These are phyloP conservation scores for Talaromyces piceae DNA, from an alignment of 2,329 filamentous ascomycete genomes.

Conservation along the genomic window DNA sequence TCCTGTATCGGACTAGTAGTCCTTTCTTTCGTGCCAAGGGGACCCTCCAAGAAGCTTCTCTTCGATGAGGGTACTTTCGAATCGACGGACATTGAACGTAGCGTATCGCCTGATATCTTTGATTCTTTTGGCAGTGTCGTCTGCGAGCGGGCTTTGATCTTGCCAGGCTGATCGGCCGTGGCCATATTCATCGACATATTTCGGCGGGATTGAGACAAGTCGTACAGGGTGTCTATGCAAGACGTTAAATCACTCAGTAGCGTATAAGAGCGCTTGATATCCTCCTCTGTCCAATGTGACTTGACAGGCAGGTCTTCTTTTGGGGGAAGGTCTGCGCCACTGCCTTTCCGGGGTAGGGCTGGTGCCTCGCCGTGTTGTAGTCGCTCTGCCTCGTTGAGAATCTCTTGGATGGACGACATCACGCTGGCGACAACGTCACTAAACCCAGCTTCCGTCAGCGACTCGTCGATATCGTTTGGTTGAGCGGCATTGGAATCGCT, in stretches of 20 bases:
- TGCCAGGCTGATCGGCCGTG: slow-evolving; percentile 20
- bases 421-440: slow-evolving; percentile 59
- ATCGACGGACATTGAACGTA: slow-evolving; percentile 18
- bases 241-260: slow-evolving; percentile 54
- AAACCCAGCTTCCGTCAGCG: slow-evolving; percentile 53
- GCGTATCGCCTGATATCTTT: slow-evolving; percentile 17
- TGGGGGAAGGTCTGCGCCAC: slow-evolving; percentile 23
- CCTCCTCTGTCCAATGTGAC: slow-evolving; percentile 41
- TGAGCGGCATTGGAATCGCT: slow-evolving; percentile 52
- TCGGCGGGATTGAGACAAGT: slow-evolving; percentile 51
- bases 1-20: slow-evolving; percentile 4
- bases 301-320: slow-evolving; percentile 16
- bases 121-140: slow-evolving; percentile 22
- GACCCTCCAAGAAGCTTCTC: slow-evolving; percentile 21
- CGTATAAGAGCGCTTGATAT: slow-evolving; percentile 49
- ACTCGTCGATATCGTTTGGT: slow-evolving; percentile 56
- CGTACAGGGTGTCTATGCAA: slow-evolving; percentile 58
- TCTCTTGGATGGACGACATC: slow-evolving; percentile 56
- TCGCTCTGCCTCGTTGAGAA: slow-evolving; percentile 54
- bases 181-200: slow-evolving; percentile 37
- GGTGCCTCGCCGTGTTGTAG: slow-evolving; percentile 43
- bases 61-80: slow-evolving; percentile 15
- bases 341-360: slow-evolving; percentile 29
- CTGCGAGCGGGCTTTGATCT: slow-evolving; percentile 19
- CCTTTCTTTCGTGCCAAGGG: slow-evolving; percentile 27